Evolutionary conservation across 306 rosid species (phyloP), one percentile per base, ranked within the genome.

Genomic region (Elaeagnus macrophylla): DNA sequence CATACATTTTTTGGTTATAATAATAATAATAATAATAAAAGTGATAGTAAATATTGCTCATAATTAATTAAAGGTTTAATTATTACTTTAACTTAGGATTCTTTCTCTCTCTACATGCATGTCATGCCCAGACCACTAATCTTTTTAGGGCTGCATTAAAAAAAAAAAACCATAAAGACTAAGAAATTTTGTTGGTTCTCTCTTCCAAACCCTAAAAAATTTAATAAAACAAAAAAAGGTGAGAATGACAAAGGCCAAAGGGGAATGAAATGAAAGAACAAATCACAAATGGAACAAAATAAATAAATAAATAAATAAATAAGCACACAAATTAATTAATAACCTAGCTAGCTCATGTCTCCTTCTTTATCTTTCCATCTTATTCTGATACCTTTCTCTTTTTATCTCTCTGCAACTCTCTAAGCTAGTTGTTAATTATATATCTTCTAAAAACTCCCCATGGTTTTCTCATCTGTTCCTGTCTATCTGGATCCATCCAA

Each of bases 381-480:
- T 56, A 65, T 60, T 68, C 32, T 36, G 18, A 15, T 74, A 72
- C 49, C 70, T 74, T 49, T 72, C 67, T 53, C 43, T 60, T 59
- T 58, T 48, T 66, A 46, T 53, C 32, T 54, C 79, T 73, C 80
- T 65, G 32, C 47, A 54, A 35, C 19, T 45, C 45, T 45, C 15
- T n/a, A 14, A 19, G 16, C 36, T 46, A 39, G 55, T 53, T 47
- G 32, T 25, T 25, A 25, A 25, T 25, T 25, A 25, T 25, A 25
- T 68, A 71, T 42, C 74, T 66, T 73, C 70, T 70, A 74, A 81
- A 62, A 65, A 65, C 62, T 65, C 74, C 88, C 84, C 66, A 88
- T 88, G 97, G 97, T 80, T 75, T 88, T 82, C 76, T 75, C 97
- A 52, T 80, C 91, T 10, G 65, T 80, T 62, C 94, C 96, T 51